Evolutionary conservation across 306 rosid genomes (phyloP), one percentile per base, ranked within the genome.

Genomic region (Begonia masoniana): DNA sequence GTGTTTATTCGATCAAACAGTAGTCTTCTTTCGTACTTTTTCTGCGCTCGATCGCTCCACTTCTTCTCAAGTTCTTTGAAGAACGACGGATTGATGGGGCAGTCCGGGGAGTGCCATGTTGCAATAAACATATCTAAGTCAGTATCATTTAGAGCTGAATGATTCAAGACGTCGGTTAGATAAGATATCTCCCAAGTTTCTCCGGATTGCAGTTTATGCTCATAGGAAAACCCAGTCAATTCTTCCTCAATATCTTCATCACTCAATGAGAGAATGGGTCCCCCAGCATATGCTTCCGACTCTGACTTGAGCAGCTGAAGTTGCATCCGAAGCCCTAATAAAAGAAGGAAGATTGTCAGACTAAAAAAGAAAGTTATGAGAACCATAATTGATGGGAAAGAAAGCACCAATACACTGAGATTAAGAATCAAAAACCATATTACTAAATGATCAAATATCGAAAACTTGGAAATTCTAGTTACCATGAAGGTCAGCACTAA

Each of bases 401-500:
- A 17, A 17, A 17, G 19, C 19, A 17, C 19, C 35, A 26, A 26
- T 26, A 26, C 6, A 6, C 35, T 26, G 35, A 26, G 35, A 26
- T 26, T 26, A 26, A 26, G 35, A 26, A 26, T 26, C 3, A 26
- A 26, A 26, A 31, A 31, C 3, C 39, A 31, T 31, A 7, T 31
- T 31, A 5, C 9, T 7, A 31, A 31, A 31, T 31, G 39, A 31
- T 31, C 39, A 31, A 31, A 31, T 31, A 31, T 31, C 9, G 39
- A 31, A 31, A 31, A 31, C 39, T 31, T 21, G 24, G 24, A 21
- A 21, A 21, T 21, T 21, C 24, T 21, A 43, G 49, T 56, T 78
- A 91, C 99, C 99, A 66, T 86, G 93, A 56, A 91, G 77, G 56
- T 91, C 96, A 49, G 86, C 84, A 60, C 71, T 91, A 62, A 91